Conservation (phyloP, 179 eudicot genomes). For the Sideroxylon spinosum region DNA sequence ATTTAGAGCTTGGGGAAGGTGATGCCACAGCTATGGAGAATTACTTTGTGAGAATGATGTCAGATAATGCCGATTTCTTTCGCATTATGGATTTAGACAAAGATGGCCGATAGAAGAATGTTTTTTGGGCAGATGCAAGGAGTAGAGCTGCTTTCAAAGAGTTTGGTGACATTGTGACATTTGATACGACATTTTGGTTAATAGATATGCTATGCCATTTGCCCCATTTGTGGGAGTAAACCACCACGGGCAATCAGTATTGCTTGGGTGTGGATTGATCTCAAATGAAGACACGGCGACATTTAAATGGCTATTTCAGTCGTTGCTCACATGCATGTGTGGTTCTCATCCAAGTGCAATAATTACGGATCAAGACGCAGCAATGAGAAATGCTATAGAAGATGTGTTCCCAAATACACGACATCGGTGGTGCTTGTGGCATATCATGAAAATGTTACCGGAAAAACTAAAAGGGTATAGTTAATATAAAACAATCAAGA, state of each 20-base stretch:
- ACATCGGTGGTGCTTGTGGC: too few relatives aligned
- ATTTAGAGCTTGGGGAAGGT: too few relatives aligned
- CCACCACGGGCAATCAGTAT: neutral
- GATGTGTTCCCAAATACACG: too few relatives aligned
- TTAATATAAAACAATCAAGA: too few relatives aligned
- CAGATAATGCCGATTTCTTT: too few relatives aligned
- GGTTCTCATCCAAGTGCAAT: too few relatives aligned
- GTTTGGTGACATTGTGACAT: neutral
- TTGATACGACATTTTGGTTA: too few relatives aligned
- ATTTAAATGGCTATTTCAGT: slow-evolving; percentile 7
- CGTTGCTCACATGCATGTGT: slow-evolving; percentile 4
- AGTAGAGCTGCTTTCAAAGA: neutral
- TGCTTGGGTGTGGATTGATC: slow-evolving; percentile 9
- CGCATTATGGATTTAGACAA: neutral
- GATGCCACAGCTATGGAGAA: too few relatives aligned
- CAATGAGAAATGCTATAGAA: neutral
- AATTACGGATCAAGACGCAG: slow-evolving; percentile 8
- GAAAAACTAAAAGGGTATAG: too few relatives aligned
- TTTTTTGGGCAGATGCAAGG: neutral
- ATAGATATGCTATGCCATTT: neutral
- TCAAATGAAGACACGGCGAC: slow-evolving; percentile 10
- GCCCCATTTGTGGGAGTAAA: neutral
- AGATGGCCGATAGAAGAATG: neutral
- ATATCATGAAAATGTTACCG: too few relatives aligned
- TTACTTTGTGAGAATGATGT: too few relatives aligned